Percentiles rank a stretch among this genome's conserved stretches.
Evolutionary conservation across 2,329 filamentous ascomycete species (phyloP).

Genomic region (Thermomyces lanuginosus): DNA sequence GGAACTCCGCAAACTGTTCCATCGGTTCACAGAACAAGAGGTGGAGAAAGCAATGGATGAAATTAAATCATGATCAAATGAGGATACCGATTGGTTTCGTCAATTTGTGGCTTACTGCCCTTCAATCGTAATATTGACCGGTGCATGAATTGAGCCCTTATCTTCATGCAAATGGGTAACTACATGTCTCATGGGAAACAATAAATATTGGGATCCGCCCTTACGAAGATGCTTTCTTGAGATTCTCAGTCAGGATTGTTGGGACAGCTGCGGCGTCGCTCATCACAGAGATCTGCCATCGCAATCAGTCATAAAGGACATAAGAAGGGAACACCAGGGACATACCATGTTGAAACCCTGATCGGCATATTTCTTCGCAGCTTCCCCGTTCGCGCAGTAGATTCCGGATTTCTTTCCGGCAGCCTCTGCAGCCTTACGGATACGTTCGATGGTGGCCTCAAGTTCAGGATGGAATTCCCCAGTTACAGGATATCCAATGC

Average conservation of each 20-base stretch:
- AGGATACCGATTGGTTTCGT: not conserved
- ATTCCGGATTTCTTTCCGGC: constrained; percentile 27
- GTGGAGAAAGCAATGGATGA: constrained; percentile 39
- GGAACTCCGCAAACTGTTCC: constrained; percentile 45
- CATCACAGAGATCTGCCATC: constrained; percentile 22
- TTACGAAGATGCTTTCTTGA: constrained; percentile 18
- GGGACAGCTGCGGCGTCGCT: constrained; percentile 32
- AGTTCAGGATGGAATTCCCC: constrained; percentile 13
- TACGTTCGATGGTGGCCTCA: constrained; percentile 23
- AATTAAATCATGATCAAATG: constrained; percentile 16
- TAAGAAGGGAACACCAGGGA: not conserved
- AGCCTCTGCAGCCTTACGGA: constrained; percentile 17
- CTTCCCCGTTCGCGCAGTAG: constrained; percentile 24
- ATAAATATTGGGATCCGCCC: constrained; percentile 5
- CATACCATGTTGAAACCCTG: constrained; percentile 27
- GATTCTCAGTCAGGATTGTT: constrained; percentile 21
- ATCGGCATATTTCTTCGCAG: constrained; percentile 17
- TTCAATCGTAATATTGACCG: not conserved
- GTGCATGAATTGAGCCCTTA: constrained; percentile 7
- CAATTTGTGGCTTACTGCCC: not conserved
- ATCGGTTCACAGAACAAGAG: constrained; percentile 43
- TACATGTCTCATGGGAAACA: no score
- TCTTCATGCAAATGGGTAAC: no score
- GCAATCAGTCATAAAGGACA: not conserved
- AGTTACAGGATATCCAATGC: not conserved